phyloP scores from a whole-genome alignment of 495 filamentous ascomycete genomes.

The Neurospora terricola region DNA sequence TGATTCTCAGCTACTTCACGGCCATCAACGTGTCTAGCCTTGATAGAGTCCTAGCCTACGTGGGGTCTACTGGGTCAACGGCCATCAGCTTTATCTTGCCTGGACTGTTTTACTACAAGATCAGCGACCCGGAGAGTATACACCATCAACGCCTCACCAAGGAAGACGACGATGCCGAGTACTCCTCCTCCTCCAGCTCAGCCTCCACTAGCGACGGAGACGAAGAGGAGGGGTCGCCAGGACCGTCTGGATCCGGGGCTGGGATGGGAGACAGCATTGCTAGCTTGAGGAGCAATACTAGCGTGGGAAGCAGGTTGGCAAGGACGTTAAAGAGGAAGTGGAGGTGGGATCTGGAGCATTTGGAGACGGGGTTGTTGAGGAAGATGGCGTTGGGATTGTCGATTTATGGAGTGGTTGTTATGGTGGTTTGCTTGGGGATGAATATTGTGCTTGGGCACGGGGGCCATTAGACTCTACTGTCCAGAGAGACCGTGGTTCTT shows the following conservation, averaged over 20 bases:
- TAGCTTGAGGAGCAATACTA: slow-evolving; percentile 33
- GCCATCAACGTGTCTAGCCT: slow-evolving; percentile 87
- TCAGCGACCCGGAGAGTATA: slow-evolving; percentile 73
- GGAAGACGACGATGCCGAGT: slow-evolving; percentile 67
- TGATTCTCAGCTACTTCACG: slow-evolving; percentile 73
- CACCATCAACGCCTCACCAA: slow-evolving; percentile 77
- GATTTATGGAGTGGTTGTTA: slow-evolving; percentile 76
- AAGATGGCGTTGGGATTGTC: slow-evolving; percentile 65
- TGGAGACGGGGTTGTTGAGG: slow-evolving; percentile 49
- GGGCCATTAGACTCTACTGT: not conserved
- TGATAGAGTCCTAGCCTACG: slow-evolving; percentile 86
- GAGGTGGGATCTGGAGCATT: slow-evolving; percentile 40
- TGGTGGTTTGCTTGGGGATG: slow-evolving; percentile 77
- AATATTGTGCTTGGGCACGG: slow-evolving; percentile 34
- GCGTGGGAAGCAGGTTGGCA: slow-evolving; percentile 15
- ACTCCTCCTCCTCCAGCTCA: slow-evolving; percentile 18
- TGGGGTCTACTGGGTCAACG: slow-evolving; percentile 88
- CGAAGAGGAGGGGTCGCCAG: not conserved
- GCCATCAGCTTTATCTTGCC: slow-evolving; percentile 95
- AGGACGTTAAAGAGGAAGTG: slow-evolving; percentile 22
- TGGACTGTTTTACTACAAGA: slow-evolving; percentile 96
- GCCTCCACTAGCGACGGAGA: slow-evolving; percentile 36
- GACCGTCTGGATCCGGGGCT: slow-evolving; percentile 21
- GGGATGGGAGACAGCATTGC: slow-evolving; percentile 37
- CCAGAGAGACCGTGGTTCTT: not conserved